Evolutionary conservation across 2,329 filamentous ascomycete species (phyloP).

Genomic region (Fusarium piperis): DNA sequence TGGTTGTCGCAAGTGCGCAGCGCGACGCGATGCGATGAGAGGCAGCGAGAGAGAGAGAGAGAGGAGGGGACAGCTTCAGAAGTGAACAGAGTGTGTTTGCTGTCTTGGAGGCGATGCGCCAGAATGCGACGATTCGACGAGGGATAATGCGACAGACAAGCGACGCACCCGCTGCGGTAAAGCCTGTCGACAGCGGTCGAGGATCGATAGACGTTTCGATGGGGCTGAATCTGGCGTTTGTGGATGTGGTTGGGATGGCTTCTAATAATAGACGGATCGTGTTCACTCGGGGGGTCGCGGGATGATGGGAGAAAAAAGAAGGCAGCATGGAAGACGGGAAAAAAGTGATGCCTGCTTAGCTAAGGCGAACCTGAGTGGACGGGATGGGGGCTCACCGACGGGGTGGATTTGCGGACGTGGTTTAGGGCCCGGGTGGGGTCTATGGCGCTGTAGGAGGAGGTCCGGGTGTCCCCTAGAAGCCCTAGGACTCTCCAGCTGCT

Average conservation of each 20-base stretch:
- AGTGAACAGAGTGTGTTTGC: constrained; percentile 13
- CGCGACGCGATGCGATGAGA: constrained; percentile 27
- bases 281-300: constrained; percentile 39
- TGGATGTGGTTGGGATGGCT: constrained; percentile 36
- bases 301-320: constrained; percentile 40
- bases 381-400: constrained; percentile 22
- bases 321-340: constrained; percentile 34
- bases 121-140: background rate
- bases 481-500: background rate
- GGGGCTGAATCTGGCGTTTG: constrained; percentile 46
- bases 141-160: background rate
- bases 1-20: constrained; percentile 10
- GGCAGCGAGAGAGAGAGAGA: background rate
- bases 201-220: constrained; percentile 37
- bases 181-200: constrained; percentile 12
- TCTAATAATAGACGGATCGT: constrained; percentile 47
- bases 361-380: constrained; percentile 23
- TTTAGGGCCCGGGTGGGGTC: background rate
- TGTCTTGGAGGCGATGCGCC: background rate
- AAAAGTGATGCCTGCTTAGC: constrained; percentile 30
- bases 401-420: constrained; percentile 8
- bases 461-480: background rate
- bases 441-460: constrained; percentile 15
- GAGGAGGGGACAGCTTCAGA: background rate
- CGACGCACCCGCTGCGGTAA: background rate